These are phyloP conservation scores for Logfia minima DNA, from an alignment of 129 eudicot species.

Conservation along the genomic window DNA sequence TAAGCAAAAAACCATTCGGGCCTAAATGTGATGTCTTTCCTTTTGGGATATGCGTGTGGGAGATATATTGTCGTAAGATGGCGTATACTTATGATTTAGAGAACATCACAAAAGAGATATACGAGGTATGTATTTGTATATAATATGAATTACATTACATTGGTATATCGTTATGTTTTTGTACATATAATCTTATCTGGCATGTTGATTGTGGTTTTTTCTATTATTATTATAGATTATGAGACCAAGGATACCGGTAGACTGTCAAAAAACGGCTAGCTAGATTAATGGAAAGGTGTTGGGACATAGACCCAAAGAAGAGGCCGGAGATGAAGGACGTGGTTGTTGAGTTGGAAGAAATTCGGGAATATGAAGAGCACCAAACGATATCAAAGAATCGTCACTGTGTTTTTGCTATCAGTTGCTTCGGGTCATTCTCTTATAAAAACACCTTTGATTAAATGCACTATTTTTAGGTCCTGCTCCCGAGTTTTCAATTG, in stretches of 20 bases:
- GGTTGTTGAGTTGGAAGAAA: slow-evolving; percentile 31
- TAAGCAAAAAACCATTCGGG: slow-evolving; percentile 29
- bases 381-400: slow-evolving; percentile 23
- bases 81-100: slow-evolving; percentile 40
- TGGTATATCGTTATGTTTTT: too few species aligned
- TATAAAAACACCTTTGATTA: too few species aligned
- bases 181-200: neutral
- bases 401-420: neutral
- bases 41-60: slow-evolving; percentile 55
- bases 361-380: slow-evolving; percentile 33
- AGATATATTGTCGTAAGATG: slow-evolving; percentile 45
- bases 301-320: slow-evolving; percentile 40
- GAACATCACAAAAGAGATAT: slow-evolving; percentile 31
- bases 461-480: too few species aligned
- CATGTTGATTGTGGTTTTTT: neutral
- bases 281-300: slow-evolving; percentile 41
- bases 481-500: too few species aligned
- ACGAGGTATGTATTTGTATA: slow-evolving; percentile 26
- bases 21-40: slow-evolving; percentile 48
- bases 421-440: slow-evolving; percentile 24
- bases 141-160: neutral
- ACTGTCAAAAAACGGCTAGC: slow-evolving; percentile 44
- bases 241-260: slow-evolving; percentile 42
- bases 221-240: slow-evolving; percentile 15
- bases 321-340: slow-evolving; percentile 55